Percentiles rank a stretch among this genome's conserved stretches.
Evolutionary conservation across 345 rosid genomes (phyloP).

Genomic region (Gossypium rotundifolium): DNA sequence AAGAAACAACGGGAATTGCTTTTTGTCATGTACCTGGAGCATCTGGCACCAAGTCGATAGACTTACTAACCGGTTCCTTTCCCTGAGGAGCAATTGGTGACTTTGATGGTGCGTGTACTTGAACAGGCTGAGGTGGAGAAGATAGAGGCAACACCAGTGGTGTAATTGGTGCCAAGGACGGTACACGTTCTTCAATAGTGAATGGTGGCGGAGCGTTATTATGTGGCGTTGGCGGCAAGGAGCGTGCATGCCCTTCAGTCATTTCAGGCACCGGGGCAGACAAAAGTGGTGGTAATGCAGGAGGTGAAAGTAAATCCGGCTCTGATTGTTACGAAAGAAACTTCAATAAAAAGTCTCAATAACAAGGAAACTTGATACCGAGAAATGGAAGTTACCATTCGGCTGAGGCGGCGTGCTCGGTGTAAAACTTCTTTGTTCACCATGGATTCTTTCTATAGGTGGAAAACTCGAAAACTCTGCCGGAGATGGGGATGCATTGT

Average conservation of each 20-base stretch:
- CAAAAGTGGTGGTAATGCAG: constrained; percentile 32
- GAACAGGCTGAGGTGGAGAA: constrained; percentile 34
- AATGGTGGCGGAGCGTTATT: constrained; percentile 30
- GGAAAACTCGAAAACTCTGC: constrained; percentile 22
- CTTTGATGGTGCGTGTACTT: constrained; percentile 17
- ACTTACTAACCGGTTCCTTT: constrained; percentile 27
- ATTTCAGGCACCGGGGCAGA: constrained; percentile 35
- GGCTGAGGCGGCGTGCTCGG: constrained; percentile 25
- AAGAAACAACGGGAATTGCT: constrained; percentile 16
- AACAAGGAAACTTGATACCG: constrained; percentile 2
- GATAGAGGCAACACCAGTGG: constrained; percentile 32
- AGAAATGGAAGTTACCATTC: constrained; percentile 8
- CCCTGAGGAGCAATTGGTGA: constrained; percentile 24
- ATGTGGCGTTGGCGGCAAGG: constrained; percentile 37
- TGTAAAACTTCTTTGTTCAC: constrained; percentile 20
- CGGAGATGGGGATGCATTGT: constrained; percentile 25
- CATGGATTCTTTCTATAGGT: constrained; percentile 25
- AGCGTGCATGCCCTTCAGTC: constrained; percentile 32
- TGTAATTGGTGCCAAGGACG: constrained; percentile 27
- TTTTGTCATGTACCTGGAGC: constrained; percentile 30
- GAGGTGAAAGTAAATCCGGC: constrained; percentile 24
- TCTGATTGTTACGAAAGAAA: constrained; percentile 29
- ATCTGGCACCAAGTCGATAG: constrained; percentile 32
- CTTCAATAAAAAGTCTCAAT: neutral
- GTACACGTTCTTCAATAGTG: constrained; percentile 16